Percentiles rank a stretch among this genome's conserved stretches.
phyloP scores from a whole-genome alignment of 1,284 basidiomycete genomes.

The Taiwanofungus camphoratus region DNA sequence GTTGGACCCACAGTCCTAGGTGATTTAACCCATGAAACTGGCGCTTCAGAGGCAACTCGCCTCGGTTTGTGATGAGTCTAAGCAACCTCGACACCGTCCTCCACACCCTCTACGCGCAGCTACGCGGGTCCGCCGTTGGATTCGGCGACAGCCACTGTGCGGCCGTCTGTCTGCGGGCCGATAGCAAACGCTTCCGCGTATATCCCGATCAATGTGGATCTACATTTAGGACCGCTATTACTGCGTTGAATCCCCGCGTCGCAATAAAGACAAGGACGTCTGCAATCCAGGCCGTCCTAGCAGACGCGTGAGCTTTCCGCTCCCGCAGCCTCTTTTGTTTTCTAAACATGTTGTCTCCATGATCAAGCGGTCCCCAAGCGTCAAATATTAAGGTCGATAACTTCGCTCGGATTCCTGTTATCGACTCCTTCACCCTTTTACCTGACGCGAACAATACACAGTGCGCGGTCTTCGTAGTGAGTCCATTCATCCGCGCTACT shows the following conservation, averaged over 20 bases:
- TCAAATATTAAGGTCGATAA: neutral
- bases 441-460: neutral
- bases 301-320: conserved; percentile 1
- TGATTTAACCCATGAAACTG: neutral
- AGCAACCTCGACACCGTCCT: neutral
- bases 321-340: neutral
- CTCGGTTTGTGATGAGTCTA: neutral
- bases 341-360: too few species aligned
- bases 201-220: neutral
- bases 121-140: neutral
- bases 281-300: conserved; percentile 1
- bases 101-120: neutral
- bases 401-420: neutral
- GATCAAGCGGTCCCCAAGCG: neutral
- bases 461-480: neutral
- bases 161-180: neutral
- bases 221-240: neutral
- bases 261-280: conserved; percentile 6
- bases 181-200: neutral
- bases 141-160: neutral
- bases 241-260: neutral
- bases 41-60: neutral
- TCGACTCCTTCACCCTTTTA: neutral
- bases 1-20: conserved; percentile 1
- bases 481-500: neutral